phyloP scores from a whole-genome alignment of 2,329 filamentous ascomycete genomes.

The Paecilomyces fulvus region DNA sequence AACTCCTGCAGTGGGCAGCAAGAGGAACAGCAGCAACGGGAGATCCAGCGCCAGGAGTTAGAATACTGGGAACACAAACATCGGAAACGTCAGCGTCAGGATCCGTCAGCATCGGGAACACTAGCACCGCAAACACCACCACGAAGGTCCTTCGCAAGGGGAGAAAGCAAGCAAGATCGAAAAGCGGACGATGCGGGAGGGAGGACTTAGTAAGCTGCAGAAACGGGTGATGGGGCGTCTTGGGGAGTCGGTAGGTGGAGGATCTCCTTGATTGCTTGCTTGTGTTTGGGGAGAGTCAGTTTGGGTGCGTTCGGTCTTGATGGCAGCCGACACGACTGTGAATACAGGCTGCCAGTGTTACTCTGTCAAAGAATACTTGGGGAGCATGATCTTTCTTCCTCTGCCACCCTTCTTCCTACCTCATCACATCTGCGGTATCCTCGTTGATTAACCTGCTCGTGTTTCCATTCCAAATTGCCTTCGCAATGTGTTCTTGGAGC shows the following conservation, averaged over 20 bases:
- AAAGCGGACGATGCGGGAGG: slow-evolving; percentile 14
- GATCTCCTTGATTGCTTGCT: background rate
- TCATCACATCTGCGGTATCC: background rate
- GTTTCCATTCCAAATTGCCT: background rate
- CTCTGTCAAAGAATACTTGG: background rate
- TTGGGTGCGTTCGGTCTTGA: background rate
- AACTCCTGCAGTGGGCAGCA: background rate
- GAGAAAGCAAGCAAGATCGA: background rate
- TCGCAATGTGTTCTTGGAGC: background rate
- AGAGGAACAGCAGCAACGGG: background rate
- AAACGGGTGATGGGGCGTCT: slow-evolving; percentile 29
- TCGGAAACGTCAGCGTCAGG: background rate
- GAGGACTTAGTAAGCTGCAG: slow-evolving; percentile 22
- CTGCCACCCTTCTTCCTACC: background rate
- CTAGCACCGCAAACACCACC: background rate
- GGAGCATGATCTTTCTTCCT: background rate
- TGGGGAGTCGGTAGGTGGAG: slow-evolving; percentile 26
- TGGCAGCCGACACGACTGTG: too few relatives aligned
- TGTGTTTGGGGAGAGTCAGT: background rate
- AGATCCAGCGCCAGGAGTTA: background rate
- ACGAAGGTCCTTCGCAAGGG: background rate
- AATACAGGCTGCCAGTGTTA: background rate
- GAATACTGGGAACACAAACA: background rate
- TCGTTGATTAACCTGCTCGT: background rate
- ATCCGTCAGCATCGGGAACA: background rate